Evolutionary conservation across 139 green algal species (phyloP).

Genomic region (Coccomyxa sp.): DNA sequence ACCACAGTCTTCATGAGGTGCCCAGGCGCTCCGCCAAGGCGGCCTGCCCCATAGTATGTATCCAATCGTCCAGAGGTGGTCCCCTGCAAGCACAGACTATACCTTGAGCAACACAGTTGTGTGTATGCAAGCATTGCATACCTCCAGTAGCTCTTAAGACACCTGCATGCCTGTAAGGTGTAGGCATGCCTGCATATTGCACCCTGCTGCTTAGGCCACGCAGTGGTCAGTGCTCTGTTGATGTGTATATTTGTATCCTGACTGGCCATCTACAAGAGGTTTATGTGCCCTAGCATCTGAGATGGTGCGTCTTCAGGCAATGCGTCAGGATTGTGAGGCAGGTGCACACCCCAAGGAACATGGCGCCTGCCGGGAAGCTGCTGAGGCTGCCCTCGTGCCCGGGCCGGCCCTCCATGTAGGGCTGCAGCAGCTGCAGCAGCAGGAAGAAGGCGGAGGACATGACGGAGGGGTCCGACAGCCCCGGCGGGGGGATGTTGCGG

Average conservation of each 20-base stretch:
- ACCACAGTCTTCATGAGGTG: constrained; percentile 19
- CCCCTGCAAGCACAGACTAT: not conserved
- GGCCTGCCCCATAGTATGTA: not conserved
- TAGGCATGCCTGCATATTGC: too few species aligned
- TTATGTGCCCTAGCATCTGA: too few species aligned
- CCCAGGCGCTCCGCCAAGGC: constrained; percentile 28
- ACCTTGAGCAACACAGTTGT: too few species aligned
- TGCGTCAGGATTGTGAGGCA: too few species aligned
- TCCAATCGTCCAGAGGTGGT: not conserved
- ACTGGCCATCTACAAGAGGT: too few species aligned
- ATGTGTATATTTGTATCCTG: too few species aligned
- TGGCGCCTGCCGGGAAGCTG: constrained; percentile 32
- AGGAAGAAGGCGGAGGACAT: constrained; percentile 69
- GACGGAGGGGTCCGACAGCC: constrained; percentile 70
- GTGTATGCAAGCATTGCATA: too few species aligned
- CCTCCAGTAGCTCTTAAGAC: too few species aligned
- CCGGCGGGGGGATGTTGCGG: constrained; percentile 67
- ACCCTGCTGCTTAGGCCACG: too few species aligned
- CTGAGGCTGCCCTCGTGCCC: not conserved
- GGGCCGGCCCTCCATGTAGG: constrained; percentile 22
- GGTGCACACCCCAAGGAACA: constrained; percentile 35
- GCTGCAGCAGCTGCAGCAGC: constrained; percentile 62
- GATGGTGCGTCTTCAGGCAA: too few species aligned
- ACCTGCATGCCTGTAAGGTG: too few species aligned
- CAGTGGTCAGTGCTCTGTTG: too few species aligned